Percentiles rank a stretch among this genome's conserved stretches.
Evolutionary conservation across 164 flowering plant species (phyloP).

Genomic region (Macadamia integrifolia): DNA sequence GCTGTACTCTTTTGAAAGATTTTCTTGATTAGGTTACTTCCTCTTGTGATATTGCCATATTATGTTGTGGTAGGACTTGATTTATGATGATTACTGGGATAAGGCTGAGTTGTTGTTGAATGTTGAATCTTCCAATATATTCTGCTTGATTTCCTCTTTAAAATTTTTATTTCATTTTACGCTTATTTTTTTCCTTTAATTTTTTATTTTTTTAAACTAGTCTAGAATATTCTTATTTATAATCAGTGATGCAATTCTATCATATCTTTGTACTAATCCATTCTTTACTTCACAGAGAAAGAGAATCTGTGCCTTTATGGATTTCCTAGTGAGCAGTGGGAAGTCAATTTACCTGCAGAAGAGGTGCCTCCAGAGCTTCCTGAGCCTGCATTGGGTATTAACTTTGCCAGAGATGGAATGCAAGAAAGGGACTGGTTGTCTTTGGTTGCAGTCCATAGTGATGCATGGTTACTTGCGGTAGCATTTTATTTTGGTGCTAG

Average conservation of each 20-base stretch:
- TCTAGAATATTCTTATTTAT: not conserved
- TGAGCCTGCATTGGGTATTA: conserved; percentile 85
- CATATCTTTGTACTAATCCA: no score
- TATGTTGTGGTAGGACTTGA: no score
- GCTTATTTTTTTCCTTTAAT: no score
- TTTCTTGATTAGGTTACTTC: no score
- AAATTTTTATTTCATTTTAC: no score
- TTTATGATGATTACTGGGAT: no score
- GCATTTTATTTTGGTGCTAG: conserved; percentile 77
- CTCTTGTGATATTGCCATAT: no score
- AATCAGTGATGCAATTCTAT: not conserved
- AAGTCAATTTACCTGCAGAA: conserved; percentile 79
- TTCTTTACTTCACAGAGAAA: conserved; percentile 46
- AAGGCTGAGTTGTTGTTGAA: no score
- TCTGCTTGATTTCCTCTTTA: no score
- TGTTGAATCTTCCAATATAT: no score
- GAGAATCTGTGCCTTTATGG: conserved; percentile 90
- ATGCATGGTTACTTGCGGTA: conserved; percentile 83
- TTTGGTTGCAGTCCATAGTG: conserved; percentile 86
- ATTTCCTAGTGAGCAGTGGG: conserved; percentile 76
- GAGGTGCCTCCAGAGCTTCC: conserved; percentile 95
- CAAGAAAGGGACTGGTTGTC: conserved; percentile 83
- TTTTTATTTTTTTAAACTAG: not conserved
- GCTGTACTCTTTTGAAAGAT: no score
- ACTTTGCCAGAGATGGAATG: conserved; percentile 94